Evolutionary conservation across 2,329 filamentous ascomycete species (phyloP).

Genomic region (Hypoxylon sp.): DNA sequence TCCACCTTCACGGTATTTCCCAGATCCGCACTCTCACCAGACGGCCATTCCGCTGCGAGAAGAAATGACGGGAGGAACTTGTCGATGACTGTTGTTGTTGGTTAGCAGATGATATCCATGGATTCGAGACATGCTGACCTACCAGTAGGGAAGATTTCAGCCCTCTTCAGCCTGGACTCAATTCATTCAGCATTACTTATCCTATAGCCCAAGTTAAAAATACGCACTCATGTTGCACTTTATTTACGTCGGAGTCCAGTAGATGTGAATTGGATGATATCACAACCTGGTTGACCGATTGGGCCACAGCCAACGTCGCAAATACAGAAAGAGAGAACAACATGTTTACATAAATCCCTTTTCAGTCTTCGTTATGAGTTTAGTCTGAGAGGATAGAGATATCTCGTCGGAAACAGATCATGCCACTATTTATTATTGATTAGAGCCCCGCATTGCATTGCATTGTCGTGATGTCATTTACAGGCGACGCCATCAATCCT

Average conservation of each 20-base stretch:
- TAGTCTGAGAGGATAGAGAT: background rate
- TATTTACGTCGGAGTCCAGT: slow-evolving; percentile 23
- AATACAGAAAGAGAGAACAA: slow-evolving; percentile 13
- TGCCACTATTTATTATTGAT: slow-evolving; percentile 2
- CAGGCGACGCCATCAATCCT: slow-evolving; percentile 10
- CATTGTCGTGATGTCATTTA: slow-evolving; percentile 39
- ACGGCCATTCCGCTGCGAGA: slow-evolving; percentile 61
- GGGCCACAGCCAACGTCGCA: slow-evolving; percentile 3
- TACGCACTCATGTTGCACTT: slow-evolving; percentile 33
- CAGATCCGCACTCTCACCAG: slow-evolving; percentile 57
- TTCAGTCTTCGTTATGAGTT: background rate
- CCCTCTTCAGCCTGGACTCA: slow-evolving; percentile 29
- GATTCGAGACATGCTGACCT: slow-evolving; percentile 9
- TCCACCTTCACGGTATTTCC: slow-evolving; percentile 62
- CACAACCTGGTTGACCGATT: slow-evolving; percentile 14
- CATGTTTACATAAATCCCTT: slow-evolving; percentile 11
- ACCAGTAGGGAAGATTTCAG: slow-evolving; percentile 49
- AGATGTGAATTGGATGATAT: slow-evolving; percentile 8
- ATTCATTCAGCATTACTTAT: slow-evolving; percentile 2
- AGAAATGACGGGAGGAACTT: slow-evolving; percentile 67
- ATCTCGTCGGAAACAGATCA: background rate
- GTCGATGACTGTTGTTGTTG: slow-evolving; percentile 62
- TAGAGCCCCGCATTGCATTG: slow-evolving; percentile 35
- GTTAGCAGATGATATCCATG: background rate
- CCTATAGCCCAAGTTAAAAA: background rate